Conservation (phyloP, 352 stramenopile species). For the Globisporangium spinosum region DNA sequence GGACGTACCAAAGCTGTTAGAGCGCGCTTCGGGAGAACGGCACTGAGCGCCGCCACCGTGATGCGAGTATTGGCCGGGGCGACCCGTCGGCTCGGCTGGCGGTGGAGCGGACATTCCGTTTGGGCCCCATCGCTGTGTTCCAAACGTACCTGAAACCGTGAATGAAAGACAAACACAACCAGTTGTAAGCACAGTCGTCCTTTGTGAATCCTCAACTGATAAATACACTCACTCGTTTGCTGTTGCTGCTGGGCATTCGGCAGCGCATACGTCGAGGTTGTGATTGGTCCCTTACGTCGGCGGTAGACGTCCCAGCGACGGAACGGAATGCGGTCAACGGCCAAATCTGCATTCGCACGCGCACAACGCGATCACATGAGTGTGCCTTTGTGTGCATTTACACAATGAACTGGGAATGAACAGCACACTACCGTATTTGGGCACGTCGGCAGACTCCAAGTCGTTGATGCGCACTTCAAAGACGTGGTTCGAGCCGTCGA, state of each 20-base stretch:
- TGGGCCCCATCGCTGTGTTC: conserved; percentile 65
- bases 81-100: conserved; percentile 18
- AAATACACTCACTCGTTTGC: not conserved
- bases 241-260: conserved; percentile 23
- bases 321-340: conserved; percentile 76
- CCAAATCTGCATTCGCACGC: conserved; percentile 40
- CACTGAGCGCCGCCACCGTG: not conserved
- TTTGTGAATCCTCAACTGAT: not conserved
- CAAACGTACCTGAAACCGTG: conserved; percentile 40
- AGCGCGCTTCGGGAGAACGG: conserved; percentile 12
- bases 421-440: conserved; percentile 70
- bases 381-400: not conserved
- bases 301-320: conserved; percentile 82
- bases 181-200: not conserved
- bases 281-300: conserved; percentile 52
- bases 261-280: conserved; percentile 38
- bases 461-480: conserved; percentile 88
- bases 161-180: not conserved
- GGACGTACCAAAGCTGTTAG: conserved; percentile 15
- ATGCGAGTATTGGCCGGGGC: conserved; percentile 10
- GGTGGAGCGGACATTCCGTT: conserved; percentile 35
- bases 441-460: conserved; percentile 62
- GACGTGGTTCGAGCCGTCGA: conserved; percentile 66
- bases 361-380: not conserved
- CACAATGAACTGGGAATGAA: not conserved